These are phyloP conservation scores for Aureobasidium namibiae DNA, from an alignment of 2,329 filamentous ascomycete genomes.

Conservation along the genomic window DNA sequence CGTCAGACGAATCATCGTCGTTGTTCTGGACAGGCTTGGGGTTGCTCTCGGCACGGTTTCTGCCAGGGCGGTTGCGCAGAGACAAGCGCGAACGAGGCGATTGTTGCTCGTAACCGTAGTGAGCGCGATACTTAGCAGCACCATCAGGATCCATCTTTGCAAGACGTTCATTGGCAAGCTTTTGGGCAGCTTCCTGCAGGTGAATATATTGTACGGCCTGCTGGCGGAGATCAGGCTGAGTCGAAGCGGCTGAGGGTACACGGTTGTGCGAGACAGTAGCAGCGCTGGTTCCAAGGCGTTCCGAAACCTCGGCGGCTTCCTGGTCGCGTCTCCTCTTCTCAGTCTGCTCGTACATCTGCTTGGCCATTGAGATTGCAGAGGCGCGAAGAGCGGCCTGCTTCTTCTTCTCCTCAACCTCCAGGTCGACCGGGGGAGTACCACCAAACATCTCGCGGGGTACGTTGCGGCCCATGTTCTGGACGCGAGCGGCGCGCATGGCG, in stretches of 20 bases:
- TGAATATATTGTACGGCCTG: conserved; percentile 47
- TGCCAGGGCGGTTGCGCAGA: conserved; percentile 4
- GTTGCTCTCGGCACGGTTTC: conserved; percentile 15
- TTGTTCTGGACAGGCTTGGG: conserved; percentile 19
- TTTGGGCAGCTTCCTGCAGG: conserved; percentile 80
- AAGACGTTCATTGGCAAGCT: conserved; percentile 73
- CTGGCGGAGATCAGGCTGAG: conserved; percentile 43
- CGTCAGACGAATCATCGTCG: conserved; percentile 44
- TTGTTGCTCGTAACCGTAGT: conserved; percentile 59
- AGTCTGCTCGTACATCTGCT: conserved; percentile 64
- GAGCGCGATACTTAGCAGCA: conserved; percentile 59
- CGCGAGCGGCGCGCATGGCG: conserved; percentile 52
- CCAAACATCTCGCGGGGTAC: conserved; percentile 71
- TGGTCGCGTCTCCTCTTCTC: conserved; percentile 56
- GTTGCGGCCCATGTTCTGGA: conserved; percentile 56
- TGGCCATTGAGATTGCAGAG: conserved; percentile 82
- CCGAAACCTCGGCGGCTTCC: conserved; percentile 3
- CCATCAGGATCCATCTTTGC: conserved; percentile 67
- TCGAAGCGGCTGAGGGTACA: conserved; percentile 23
- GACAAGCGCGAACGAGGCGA: conserved; percentile 43
- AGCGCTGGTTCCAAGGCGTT: conserved; percentile 20
- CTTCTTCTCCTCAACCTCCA: conserved; percentile 66
- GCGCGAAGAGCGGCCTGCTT: conserved; percentile 66
- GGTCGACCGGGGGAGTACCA: conserved; percentile 60
- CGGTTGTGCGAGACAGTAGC: conserved; percentile 24